Percentiles rank a stretch among this genome's conserved stretches.
Evolutionary conservation across 2,329 filamentous ascomycete genomes (phyloP).

Genomic region (Diaporthe australafricana): DNA sequence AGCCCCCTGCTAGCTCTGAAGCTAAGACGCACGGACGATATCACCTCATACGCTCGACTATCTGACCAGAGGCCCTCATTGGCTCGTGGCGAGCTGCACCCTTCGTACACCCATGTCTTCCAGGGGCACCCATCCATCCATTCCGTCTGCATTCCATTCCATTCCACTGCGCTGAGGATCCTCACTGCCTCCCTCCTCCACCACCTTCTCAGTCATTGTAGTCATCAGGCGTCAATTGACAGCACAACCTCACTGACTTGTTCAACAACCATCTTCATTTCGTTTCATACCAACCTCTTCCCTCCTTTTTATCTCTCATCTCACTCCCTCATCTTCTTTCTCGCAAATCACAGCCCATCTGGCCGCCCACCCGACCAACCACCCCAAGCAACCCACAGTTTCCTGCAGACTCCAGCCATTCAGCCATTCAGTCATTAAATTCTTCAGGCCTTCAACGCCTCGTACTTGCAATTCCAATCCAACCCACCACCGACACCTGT

Average conservation of each 20-base stretch:
- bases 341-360: background rate
- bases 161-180: background rate
- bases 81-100: background rate
- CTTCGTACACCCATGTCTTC: conserved; percentile 13
- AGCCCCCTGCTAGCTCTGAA: conserved; percentile 6
- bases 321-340: background rate
- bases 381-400: background rate
- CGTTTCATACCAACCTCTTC: background rate
- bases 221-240: conserved; percentile 15
- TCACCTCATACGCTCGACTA: conserved; percentile 5
- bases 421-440: background rate
- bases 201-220: background rate
- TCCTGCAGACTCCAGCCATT: background rate
- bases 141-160: conserved; percentile 11
- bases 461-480: conserved; percentile 1
- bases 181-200: conserved; percentile 1
- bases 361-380: background rate
- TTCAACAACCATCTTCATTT: conserved; percentile 12
- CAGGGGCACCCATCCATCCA: conserved; percentile 14
- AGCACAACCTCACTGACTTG: conserved; percentile 4
- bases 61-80: background rate
- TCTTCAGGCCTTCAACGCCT: background rate
- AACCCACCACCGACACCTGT: background rate
- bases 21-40: conserved; percentile 23
- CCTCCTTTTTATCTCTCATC: background rate